phyloP scores from a whole-genome alignment of 2,329 filamentous ascomycete species.

The Cytospora chrysosperma region DNA sequence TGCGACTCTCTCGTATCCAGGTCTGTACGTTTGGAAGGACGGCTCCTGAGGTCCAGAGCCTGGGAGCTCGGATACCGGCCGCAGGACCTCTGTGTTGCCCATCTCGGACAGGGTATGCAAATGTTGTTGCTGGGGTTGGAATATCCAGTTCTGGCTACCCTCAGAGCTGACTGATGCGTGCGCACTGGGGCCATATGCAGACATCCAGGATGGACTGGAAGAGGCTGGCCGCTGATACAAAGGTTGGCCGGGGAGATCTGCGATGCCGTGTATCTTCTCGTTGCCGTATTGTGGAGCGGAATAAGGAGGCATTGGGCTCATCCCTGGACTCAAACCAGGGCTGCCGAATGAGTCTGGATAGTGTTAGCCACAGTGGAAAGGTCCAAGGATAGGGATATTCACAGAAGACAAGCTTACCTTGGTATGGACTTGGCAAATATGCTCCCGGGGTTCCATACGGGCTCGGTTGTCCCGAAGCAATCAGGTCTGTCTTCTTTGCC shows the following conservation, averaged over 20 bases:
- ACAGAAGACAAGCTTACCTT: conserved; percentile 5
- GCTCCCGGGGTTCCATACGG: background rate
- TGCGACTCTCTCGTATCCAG: conserved; percentile 10
- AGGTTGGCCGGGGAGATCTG: background rate
- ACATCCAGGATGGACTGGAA: conserved; percentile 12
- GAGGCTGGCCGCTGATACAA: conserved; percentile 11
- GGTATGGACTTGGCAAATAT: conserved; percentile 20
- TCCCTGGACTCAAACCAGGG: background rate
- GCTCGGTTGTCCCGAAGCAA: background rate
- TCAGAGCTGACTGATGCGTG: conserved; percentile 17
- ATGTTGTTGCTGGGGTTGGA: conserved; percentile 1
- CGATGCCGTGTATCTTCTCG: conserved; percentile 2
- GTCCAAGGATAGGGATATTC: background rate
- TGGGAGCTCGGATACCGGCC: conserved; percentile 16
- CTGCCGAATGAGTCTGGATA: background rate
- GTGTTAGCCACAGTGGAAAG: background rate
- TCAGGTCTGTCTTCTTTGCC: background rate
- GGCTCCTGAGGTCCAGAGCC: background rate
- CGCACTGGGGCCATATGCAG: background rate
- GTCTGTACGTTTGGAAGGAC: background rate
- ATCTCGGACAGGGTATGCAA: conserved; percentile 19
- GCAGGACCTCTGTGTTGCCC: background rate
- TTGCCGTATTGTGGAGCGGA: background rate
- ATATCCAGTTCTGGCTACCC: background rate
- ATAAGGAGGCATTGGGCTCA: conserved; percentile 1